phyloP scores from a whole-genome alignment of 2,329 filamentous ascomycete genomes.

The Emericellopsis cladophorae region DNA sequence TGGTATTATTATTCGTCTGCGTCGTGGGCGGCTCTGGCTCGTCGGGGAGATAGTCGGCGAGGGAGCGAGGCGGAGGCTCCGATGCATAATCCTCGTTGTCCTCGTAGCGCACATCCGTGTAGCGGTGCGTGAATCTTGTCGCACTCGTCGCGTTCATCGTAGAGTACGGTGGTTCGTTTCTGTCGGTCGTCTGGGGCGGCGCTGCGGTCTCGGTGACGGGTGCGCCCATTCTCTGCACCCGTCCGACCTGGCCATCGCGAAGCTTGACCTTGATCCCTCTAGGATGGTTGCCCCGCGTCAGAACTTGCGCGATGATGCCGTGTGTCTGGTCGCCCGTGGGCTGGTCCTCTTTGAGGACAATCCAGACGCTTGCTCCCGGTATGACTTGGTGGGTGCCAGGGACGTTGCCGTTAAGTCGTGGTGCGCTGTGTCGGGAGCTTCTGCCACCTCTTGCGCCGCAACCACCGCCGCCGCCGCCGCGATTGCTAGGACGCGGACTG shows the following conservation, averaged over 20 bases:
- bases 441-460: conserved; percentile 2
- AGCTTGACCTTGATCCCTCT: conserved; percentile 70
- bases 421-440: too few relatives aligned
- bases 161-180: not conserved
- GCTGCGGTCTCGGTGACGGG: conserved; percentile 9
- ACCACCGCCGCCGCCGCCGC: conserved; percentile 6
- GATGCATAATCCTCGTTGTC: conserved; percentile 22
- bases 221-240: conserved; percentile 50
- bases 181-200: not conserved
- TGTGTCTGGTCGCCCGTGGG: conserved; percentile 58
- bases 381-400: conserved; percentile 39
- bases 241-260: conserved; percentile 56
- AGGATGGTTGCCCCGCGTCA: conserved; percentile 64
- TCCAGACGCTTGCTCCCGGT: conserved; percentile 53
- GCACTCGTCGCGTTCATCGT: not conserved
- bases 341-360: conserved; percentile 67
- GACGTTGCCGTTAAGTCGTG: conserved; percentile 12
- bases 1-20: not conserved
- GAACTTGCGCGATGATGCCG: conserved; percentile 52
- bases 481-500: conserved; percentile 3
- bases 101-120: conserved; percentile 20
- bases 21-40: conserved; percentile 14
- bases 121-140: conserved; percentile 15
- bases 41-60: conserved; percentile 35
- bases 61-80: conserved; percentile 23